Evolutionary conservation across 2,329 filamentous ascomycete species (phyloP).

Genomic region (Ophiostoma australiae): DNA sequence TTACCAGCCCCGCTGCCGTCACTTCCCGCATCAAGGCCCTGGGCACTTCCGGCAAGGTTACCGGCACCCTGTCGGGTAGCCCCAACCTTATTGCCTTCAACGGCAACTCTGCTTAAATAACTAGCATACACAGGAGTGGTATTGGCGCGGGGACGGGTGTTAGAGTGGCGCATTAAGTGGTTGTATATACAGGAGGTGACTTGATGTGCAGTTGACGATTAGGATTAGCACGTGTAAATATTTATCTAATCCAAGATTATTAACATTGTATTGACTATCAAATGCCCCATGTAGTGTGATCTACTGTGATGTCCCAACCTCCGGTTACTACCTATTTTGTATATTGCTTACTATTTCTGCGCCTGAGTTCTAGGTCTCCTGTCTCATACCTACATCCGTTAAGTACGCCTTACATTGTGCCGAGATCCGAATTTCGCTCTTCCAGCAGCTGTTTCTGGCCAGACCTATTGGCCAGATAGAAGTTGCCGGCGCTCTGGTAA

Average conservation of each 20-base stretch:
- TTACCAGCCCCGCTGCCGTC: constrained; percentile 42
- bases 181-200: background rate
- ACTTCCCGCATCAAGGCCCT: constrained; percentile 43
- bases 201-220: background rate
- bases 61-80: constrained; percentile 41
- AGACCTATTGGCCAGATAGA: no score
- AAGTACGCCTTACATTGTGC: no score
- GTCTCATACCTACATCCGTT: no score
- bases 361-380: no score
- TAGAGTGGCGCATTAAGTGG: background rate
- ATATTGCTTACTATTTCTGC: no score
- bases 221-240: background rate
- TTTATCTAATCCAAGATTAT: background rate
- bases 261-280: background rate
- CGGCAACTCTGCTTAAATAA: constrained; percentile 36
- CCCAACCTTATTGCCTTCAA: constrained; percentile 54
- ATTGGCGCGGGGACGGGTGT: background rate
- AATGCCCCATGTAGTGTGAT: no score
- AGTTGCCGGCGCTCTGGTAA: no score
- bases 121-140: background rate
- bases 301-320: no score
- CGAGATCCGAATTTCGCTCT: no score
- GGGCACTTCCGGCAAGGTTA: constrained; percentile 34
- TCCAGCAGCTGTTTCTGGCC: no score
- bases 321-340: no score